Base-by-base conservation (phyloP, 805 yeast genomes). In the Grigorovia jiainica region DNA sequence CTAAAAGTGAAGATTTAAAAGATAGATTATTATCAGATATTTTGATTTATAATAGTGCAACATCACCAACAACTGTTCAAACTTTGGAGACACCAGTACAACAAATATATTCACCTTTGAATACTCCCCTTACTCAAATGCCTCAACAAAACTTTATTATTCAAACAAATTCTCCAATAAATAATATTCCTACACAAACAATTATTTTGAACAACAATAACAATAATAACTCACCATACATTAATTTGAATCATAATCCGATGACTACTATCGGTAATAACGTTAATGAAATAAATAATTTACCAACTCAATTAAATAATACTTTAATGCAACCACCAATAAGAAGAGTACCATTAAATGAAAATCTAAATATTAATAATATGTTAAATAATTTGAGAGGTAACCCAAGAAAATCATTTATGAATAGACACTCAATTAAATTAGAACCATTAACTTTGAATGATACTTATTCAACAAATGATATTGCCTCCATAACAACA, bases 1-100 rank as follows among this genome's bases (percentile, higher is more conserved):
- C 66, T 1, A 47, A 45, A 29, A 52, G 52, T 41, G 51, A 48
- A 4, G 58, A 51, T 17, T 41, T 54, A 6, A 55, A 50, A 35
- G 62, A 60, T 41, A 51, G 44, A 36, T 30, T 61, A 8, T 47
- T 57, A n/a, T 58, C 63, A 1, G 49, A 51, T 7, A 46, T 54
- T 23, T 43, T 60, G 24, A 47, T 51, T 7, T 47, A 40, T 20
- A 40, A 21, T 3, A 32, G 37, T 32, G 38, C 42, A 8, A 24
- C 42, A 7, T 34, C 42, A 8, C 42, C 42, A 10, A 40, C 37
- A 9, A 20, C 24, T 11, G 18, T 33, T 2, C 37, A 40, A 25
- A 9, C 42, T 10, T 27, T 40, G 4, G 38, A 40, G 5, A 25
- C 40, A 13, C 44, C 41, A 16, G 11, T 37, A 34, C 15, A 23